Evolutionary conservation across 768 basidiomycete genomes (phyloP), one percentile per base, ranked within the genome.

Genomic region (Russula earlei): DNA sequence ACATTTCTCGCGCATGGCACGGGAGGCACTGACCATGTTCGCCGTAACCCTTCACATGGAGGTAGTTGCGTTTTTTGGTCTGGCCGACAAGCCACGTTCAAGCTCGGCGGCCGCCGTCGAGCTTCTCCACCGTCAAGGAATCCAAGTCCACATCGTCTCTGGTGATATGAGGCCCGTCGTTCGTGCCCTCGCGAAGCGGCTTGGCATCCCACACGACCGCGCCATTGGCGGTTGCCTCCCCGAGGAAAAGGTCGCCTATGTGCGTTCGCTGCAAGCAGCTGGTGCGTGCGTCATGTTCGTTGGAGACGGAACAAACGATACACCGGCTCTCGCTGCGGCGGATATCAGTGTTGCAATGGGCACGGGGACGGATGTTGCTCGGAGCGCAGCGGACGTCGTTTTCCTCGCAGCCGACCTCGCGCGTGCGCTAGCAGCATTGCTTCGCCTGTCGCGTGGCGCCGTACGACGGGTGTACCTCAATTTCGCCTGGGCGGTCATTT

Each of bases 261-360:
- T 74, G 52, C 64, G 59, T 24, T 54, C 50, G 43, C 64, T 72
- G 33, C 63, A 68, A 42, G 62, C 55, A 4, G 10, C 60, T 31
- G 58, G 46, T 54, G 65, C 48, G 46, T 52, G 17, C 9, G 76
- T 77, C 3, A 63, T 71, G 40, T 78, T 77, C 67, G 67, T 74
- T 27, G 75, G 75, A 36, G 80, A 82, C 64, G 80, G 81, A 17
- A 71, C 77, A 24, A 80, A 81, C 65, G 79, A 81, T 64, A 67
- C 75, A 5, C 69, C 71, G 12, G 74, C 79, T 8, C 72, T 82
- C 22, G 73, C 77, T 0, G 75, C 73, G 24, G 79, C 80, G 1
- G 77, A 80, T 56, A 69, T 79, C 15, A 72, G 72, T 22, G 70
- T 81, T 6, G 73, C 74, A 15, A 60, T 69, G 49, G 60, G 64